Evolutionary conservation across 805 yeast species (phyloP).

Genomic region (Yamadazyma endophytica): DNA sequence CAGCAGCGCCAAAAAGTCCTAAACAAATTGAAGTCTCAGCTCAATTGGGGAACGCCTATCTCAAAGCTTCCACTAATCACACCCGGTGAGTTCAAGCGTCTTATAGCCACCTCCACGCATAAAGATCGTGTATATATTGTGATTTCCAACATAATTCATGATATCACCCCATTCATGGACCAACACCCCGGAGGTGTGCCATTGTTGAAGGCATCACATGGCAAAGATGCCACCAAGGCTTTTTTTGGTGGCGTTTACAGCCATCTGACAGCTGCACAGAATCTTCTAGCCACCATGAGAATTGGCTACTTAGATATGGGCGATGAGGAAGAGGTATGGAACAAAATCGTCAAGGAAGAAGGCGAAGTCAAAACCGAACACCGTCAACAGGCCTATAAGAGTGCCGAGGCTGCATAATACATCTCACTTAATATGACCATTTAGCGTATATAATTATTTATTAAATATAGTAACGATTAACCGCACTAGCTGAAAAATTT

Average conservation of each 20-base stretch:
- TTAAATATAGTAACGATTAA: no score
- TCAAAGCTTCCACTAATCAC: conserved; percentile 72
- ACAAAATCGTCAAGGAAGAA: conserved; percentile 64
- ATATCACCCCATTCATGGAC: conserved; percentile 83
- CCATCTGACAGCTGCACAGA: conserved; percentile 91
- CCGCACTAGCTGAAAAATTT: no score
- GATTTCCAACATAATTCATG: conserved; percentile 89
- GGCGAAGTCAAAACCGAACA: conserved; percentile 33
- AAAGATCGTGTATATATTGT: conserved; percentile 63
- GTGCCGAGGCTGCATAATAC: conserved; percentile 35
- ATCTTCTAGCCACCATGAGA: conserved; percentile 88
- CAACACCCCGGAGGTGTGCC: conserved; percentile 94
- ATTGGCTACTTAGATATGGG: conserved; percentile 82
- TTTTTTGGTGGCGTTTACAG: conserved; percentile 93
- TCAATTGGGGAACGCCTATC: conserved; percentile 94
- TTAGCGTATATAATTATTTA: conserved; percentile 1
- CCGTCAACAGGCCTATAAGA: conserved; percentile 16
- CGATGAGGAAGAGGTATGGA: conserved; percentile 79
- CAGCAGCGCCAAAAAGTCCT: conserved; percentile 76
- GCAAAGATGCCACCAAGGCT: conserved; percentile 91
- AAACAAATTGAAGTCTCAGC: conserved; percentile 68
- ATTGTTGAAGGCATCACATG: conserved; percentile 73
- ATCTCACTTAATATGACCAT: no score
- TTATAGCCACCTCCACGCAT: conserved; percentile 34
- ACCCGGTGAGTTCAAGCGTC: conserved; percentile 40